These are phyloP conservation scores for Funneliformis mosseae DNA, from an alignment of 192 early-diverging fungal genomes.

Conservation along the genomic window DNA sequence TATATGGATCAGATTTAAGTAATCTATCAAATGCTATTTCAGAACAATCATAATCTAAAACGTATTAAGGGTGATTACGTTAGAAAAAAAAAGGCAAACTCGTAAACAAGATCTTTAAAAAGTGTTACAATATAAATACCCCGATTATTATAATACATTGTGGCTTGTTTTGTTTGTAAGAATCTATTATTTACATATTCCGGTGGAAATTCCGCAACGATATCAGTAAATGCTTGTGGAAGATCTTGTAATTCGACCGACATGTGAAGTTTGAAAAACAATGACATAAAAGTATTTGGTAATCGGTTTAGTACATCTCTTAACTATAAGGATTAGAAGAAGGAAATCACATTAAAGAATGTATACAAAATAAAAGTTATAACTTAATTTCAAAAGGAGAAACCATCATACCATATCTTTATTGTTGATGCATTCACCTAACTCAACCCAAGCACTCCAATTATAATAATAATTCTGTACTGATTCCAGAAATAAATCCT, in stretches of 20 bases:
- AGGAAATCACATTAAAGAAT: not conserved
- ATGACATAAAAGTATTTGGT: constrained; percentile 46
- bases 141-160: constrained; percentile 60
- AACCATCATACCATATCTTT: constrained; percentile 14
- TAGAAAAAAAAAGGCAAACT: not conserved
- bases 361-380: not conserved
- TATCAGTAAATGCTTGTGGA: constrained; percentile 36
- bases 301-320: constrained; percentile 23
- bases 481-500: constrained; percentile 62
- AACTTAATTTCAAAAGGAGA: not conserved
- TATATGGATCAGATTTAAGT: constrained; percentile 70
- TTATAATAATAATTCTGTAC: constrained; percentile 76
- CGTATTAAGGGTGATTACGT: not conserved
- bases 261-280: constrained; percentile 59
- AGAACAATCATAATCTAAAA: constrained; percentile 73
- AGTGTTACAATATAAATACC: constrained; percentile 21
- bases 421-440: constrained; percentile 43
- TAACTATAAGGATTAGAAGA: constrained; percentile 13
- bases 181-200: constrained; percentile 66
- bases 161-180: constrained; percentile 64
- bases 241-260: constrained; percentile 54
- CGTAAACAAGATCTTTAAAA: too few relatives aligned
- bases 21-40: constrained; percentile 70
- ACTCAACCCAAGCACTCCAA: constrained; percentile 91
- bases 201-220: constrained; percentile 46